Evolutionary conservation across 805 yeast genomes (phyloP).

Genomic region (Saturnispora bothae): DNA sequence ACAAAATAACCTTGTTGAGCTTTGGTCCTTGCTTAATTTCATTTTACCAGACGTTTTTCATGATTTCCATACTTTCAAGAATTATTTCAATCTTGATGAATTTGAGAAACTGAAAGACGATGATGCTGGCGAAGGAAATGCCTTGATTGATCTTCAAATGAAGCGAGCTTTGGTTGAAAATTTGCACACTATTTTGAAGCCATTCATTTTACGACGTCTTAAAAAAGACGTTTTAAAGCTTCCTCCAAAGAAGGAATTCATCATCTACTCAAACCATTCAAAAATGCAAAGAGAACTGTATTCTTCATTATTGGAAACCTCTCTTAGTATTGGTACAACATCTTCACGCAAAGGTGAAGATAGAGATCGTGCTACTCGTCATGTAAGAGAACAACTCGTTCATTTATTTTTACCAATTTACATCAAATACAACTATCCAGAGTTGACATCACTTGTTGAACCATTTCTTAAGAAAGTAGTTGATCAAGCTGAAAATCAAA

Average conservation of each 20-base stretch:
- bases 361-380: slow-evolving; percentile 1
- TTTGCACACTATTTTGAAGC: slow-evolving; percentile 79
- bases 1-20: slow-evolving; percentile 80
- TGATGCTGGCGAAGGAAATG: slow-evolving; percentile 26
- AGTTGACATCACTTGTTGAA: neutral
- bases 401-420: slow-evolving; percentile 33
- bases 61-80: slow-evolving; percentile 80
- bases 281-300: slow-evolving; percentile 46
- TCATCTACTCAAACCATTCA: slow-evolving; percentile 63
- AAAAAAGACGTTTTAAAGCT: slow-evolving; percentile 63
- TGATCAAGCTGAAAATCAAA: neutral
- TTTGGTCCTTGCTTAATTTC: slow-evolving; percentile 88
- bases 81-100: slow-evolving; percentile 83
- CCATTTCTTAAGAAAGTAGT: slow-evolving; percentile 2
- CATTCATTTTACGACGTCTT: slow-evolving; percentile 74
- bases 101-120: slow-evolving; percentile 29
- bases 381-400: slow-evolving; percentile 30
- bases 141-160: slow-evolving; percentile 45
- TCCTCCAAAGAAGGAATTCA: slow-evolving; percentile 86
- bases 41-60: slow-evolving; percentile 88
- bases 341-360: neutral
- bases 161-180: slow-evolving; percentile 58
- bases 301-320: slow-evolving; percentile 7
- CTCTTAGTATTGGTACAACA: slow-evolving; percentile 3
- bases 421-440: slow-evolving; percentile 10